phyloP scores from a whole-genome alignment of 257 asterid genomes.

The Avicennia marina region DNA sequence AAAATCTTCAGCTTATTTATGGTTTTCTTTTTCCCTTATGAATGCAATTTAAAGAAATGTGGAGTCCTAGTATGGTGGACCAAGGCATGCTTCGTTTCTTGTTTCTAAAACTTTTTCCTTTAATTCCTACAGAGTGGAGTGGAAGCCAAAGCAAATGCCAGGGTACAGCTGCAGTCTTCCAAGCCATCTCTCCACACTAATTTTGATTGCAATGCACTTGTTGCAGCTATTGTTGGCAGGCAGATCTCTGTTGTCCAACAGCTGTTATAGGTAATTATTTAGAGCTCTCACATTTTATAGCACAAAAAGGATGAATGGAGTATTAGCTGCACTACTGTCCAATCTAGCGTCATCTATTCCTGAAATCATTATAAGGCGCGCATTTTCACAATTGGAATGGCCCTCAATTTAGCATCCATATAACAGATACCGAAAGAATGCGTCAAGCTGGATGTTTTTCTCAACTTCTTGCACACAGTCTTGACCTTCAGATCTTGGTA shows the following conservation, averaged over 20 bases:
- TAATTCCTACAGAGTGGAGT: slow-evolving; percentile 47
- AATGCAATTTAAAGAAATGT: background rate
- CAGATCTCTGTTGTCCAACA: slow-evolving; percentile 48
- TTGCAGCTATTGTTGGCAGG: slow-evolving; percentile 60
- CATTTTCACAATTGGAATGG: background rate
- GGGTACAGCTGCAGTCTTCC: slow-evolving; percentile 65
- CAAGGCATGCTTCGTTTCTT: background rate
- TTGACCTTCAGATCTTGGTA: background rate
- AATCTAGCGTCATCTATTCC: too few relatives aligned
- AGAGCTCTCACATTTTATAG: background rate
- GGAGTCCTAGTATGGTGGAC: background rate
- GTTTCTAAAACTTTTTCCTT: background rate
- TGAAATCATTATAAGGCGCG: too few relatives aligned
- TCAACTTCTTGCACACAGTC: background rate
- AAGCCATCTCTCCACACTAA: slow-evolving; percentile 72
- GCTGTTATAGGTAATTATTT: slow-evolving; percentile 56
- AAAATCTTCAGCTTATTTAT: background rate
- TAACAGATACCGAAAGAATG: background rate
- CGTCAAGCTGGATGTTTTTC: background rate
- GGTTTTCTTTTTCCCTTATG: background rate
- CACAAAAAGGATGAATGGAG: background rate
- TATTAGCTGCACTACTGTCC: background rate
- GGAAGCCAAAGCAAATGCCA: slow-evolving; percentile 57
- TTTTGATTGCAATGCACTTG: slow-evolving; percentile 63
- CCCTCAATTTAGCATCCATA: background rate